Conservation (phyloP, 345 rosid genomes). For the Populus ilicifolia region DNA sequence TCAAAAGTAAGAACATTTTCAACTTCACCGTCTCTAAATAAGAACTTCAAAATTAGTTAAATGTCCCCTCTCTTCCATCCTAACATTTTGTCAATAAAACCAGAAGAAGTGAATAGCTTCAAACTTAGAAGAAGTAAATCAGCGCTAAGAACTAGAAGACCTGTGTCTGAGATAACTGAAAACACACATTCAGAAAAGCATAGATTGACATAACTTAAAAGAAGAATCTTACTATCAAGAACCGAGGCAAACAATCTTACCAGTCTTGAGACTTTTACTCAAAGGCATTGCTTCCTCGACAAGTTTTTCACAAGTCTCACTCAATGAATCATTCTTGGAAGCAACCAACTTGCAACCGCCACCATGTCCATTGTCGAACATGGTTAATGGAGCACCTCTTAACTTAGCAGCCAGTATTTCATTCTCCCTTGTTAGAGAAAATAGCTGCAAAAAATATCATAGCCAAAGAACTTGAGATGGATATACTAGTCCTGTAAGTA, state of each 20-base stretch:
- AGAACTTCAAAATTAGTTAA: not conserved
- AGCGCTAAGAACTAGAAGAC: not conserved
- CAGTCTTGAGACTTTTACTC: conserved; percentile 45
- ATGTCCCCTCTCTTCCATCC: not conserved
- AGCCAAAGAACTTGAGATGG: conserved; percentile 3
- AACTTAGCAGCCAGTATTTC: conserved; percentile 43
- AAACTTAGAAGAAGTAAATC: not conserved
- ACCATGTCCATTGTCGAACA: conserved; percentile 23
- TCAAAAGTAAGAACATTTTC: not conserved
- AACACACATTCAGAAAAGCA: not conserved
- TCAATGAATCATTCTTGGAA: conserved; percentile 24
- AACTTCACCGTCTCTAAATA: too few species aligned
- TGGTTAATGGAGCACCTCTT: conserved; percentile 13
- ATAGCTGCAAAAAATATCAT: conserved; percentile 47
- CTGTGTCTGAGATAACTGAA: not conserved
- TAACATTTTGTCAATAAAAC: not conserved
- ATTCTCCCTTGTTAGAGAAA: conserved; percentile 50
- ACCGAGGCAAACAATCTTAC: conserved; percentile 18
- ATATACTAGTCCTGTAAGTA: not conserved
- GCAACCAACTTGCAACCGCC: conserved; percentile 21
- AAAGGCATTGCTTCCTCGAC: conserved; percentile 32
- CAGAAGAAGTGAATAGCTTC: not conserved
- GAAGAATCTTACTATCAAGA: not conserved
- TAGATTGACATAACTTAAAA: not conserved
- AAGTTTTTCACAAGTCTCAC: conserved; percentile 18